Evolutionary conservation across 1,284 basidiomycete genomes (phyloP).

Genomic region (Ustanciosporium gigantosporum): DNA sequence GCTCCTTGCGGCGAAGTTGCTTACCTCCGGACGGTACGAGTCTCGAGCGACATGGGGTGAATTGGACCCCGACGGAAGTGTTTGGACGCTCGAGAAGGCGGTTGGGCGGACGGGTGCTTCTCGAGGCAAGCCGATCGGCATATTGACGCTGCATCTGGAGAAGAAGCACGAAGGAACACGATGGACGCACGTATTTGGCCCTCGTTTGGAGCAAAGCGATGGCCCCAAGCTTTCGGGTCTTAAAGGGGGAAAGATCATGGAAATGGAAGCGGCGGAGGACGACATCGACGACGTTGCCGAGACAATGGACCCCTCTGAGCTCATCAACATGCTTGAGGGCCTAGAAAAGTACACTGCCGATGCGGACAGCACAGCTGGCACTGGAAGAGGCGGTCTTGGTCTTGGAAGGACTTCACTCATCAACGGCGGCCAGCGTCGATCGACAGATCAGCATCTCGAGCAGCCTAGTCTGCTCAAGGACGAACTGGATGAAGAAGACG

Average conservation of each 20-base stretch:
- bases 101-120: constrained; percentile 2
- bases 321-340: constrained; percentile 75
- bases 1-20: constrained; percentile 14
- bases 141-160: constrained; percentile 51
- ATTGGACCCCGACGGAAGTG: constrained; percentile 37
- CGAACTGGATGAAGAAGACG: constrained; percentile 54
- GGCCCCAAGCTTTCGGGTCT: constrained; percentile 37
- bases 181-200: constrained; percentile 79
- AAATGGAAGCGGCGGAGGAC: constrained; percentile 48
- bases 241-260: neutral
- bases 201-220: constrained; percentile 6
- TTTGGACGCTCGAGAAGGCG: constrained; percentile 47
- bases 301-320: constrained; percentile 80
- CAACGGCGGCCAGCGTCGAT: neutral
- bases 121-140: neutral
- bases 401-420: neutral
- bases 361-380: constrained; percentile 65
- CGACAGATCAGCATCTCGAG: constrained; percentile 5
- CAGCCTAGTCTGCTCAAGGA: constrained; percentile 73
- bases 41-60: constrained; percentile 47
- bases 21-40: constrained; percentile 32
- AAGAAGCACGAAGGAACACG: constrained; percentile 67
- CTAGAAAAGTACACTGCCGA: constrained; percentile 81
- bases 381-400: constrained; percentile 11
- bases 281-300: constrained; percentile 76